Conservation (phyloP, 1,284 basidiomycete genomes). For the Chalciporus sp. region DNA sequence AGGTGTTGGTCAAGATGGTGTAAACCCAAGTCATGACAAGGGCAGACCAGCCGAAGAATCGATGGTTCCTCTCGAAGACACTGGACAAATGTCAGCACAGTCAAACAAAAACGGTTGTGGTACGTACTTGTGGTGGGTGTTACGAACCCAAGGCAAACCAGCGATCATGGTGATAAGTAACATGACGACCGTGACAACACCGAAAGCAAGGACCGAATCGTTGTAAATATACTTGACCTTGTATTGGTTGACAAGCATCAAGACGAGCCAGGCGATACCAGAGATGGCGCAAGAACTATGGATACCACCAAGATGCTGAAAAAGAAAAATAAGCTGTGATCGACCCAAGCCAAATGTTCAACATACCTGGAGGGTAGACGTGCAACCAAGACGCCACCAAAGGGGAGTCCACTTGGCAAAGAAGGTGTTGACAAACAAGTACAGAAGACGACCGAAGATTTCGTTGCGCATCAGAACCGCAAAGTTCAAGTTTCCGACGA, state of each 20-base stretch:
- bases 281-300: conserved; percentile 74
- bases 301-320: conserved; percentile 76
- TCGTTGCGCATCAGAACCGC: conserved; percentile 60
- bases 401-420: conserved; percentile 77
- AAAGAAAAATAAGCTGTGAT: no score
- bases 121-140: conserved; percentile 64
- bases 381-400: conserved; percentile 68
- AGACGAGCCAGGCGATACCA: conserved; percentile 64
- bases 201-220: conserved; percentile 57
- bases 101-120: no score
- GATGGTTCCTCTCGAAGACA: conserved; percentile 74
- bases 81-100: no score
- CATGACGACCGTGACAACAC: conserved; percentile 55
- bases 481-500: conserved; percentile 54
- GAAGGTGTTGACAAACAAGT: conserved; percentile 50
- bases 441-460: conserved; percentile 56
- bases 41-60: conserved; percentile 74
- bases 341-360: no score
- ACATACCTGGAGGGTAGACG: conserved; percentile 46
- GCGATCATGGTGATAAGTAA: conserved; percentile 59
- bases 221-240: conserved; percentile 47
- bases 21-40: conserved; percentile 66
- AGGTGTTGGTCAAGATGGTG: conserved; percentile 66
- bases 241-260: conserved; percentile 60
- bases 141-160: conserved; percentile 72